phyloP scores from a whole-genome alignment of 2,329 filamentous ascomycete species.

The Phaeoacremonium minimum region DNA sequence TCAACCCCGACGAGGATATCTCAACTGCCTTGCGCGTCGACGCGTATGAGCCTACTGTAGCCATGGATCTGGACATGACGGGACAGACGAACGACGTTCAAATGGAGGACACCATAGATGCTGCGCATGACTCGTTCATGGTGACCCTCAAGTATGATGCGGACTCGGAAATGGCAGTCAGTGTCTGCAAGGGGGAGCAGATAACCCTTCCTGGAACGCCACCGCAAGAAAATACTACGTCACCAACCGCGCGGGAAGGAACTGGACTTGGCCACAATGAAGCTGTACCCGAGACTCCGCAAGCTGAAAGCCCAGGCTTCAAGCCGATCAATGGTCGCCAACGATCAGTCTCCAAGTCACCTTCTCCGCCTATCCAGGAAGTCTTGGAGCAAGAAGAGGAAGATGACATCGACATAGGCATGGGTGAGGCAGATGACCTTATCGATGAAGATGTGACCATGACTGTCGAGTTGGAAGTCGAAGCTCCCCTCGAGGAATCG shows the following conservation, averaged over 20 bases:
- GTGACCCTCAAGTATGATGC: too few relatives aligned
- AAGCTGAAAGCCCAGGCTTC: constrained; percentile 10
- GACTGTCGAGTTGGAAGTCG: constrained; percentile 11
- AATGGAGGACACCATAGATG: too few relatives aligned
- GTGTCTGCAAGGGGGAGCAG: too few relatives aligned
- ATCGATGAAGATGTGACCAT: constrained; percentile 13
- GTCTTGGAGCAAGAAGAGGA: neutral
- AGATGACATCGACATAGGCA: constrained; percentile 2
- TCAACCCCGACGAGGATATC: neutral
- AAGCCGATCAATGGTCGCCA: constrained; percentile 16
- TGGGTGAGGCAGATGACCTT: constrained; percentile 2
- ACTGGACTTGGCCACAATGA: too few relatives aligned
- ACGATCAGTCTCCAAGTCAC: constrained; percentile 3
- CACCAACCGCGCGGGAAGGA: too few relatives aligned
- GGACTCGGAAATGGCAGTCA: too few relatives aligned
- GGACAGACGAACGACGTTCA: too few relatives aligned
- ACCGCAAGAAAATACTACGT: too few relatives aligned
- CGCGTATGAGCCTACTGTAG: neutral
- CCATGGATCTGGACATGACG: neutral
- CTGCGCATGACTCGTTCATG: too few relatives aligned
- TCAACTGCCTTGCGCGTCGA: neutral
- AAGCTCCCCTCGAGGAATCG: neutral
- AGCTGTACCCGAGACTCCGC: too few relatives aligned
- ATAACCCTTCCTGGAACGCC: too few relatives aligned
- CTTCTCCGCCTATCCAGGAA: constrained; percentile 4